These are phyloP conservation scores for Ceratobasidium papillatum DNA, from an alignment of 1,284 basidiomycete genomes.

Conservation along the genomic window DNA sequence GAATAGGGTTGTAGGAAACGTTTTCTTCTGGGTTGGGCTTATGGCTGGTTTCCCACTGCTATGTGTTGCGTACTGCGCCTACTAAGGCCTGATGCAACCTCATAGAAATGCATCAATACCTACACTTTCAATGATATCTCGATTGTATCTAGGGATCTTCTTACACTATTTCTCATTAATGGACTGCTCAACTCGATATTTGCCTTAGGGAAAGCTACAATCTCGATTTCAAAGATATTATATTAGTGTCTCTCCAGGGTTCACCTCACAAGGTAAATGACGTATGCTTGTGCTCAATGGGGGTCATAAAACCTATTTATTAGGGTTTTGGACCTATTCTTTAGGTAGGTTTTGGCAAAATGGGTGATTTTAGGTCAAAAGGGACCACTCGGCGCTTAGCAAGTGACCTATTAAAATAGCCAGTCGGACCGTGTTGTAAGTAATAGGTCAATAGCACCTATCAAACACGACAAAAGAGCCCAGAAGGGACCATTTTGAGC, in stretches of 20 bases:
- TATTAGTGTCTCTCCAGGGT: slow-evolving; percentile 29
- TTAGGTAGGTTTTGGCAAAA: too few relatives aligned
- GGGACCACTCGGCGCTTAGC: too few relatives aligned
- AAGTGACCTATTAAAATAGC: too few relatives aligned
- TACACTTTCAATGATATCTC: neutral
- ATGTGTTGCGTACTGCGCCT: slow-evolving; percentile 84
- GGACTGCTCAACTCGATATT: neutral
- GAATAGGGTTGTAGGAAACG: slow-evolving; percentile 74
- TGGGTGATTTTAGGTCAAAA: too few relatives aligned
- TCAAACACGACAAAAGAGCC: too few relatives aligned
- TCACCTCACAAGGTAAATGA: neutral
- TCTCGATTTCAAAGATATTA: neutral
- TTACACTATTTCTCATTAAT: neutral
- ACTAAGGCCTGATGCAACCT: slow-evolving; percentile 53
- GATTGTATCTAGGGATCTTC: neutral
- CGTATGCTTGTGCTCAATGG: neutral
- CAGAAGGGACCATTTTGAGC: too few relatives aligned
- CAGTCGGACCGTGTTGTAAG: too few relatives aligned
- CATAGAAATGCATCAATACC: neutral
- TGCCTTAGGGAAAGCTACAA: too few relatives aligned
- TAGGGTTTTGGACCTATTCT: too few relatives aligned
- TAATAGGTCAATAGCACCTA: too few relatives aligned
- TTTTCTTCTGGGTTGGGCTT: slow-evolving; percentile 89
- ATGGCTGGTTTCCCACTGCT: slow-evolving; percentile 89
- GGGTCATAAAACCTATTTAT: too few relatives aligned